These are phyloP conservation scores for Gymnopilus junonius DNA, from an alignment of 768 basidiomycete species.

Conservation along the genomic window DNA sequence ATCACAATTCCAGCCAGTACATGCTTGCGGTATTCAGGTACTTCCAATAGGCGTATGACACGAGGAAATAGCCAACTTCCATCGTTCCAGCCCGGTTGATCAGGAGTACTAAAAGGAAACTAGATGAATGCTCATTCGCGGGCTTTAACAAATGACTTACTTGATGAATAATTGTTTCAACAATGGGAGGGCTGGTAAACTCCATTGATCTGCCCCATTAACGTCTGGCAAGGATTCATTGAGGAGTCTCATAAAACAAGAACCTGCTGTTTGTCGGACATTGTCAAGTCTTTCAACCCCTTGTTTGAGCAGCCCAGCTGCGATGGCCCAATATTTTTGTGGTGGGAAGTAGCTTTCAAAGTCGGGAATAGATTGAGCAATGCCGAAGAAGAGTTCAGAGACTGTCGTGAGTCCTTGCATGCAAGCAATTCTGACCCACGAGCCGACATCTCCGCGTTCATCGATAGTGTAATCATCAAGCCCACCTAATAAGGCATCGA, in stretches of 20 bases:
- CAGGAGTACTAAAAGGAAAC: slow-evolving; percentile 11
- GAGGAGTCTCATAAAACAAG: slow-evolving; percentile 58
- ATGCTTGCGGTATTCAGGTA: slow-evolving; percentile 61
- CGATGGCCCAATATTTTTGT: slow-evolving; percentile 53
- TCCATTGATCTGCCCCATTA: slow-evolving; percentile 50
- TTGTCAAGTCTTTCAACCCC: slow-evolving; percentile 91
- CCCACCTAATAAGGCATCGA: slow-evolving; percentile 66
- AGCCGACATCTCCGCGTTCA: slow-evolving; percentile 95
- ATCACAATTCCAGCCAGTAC: slow-evolving; percentile 76
- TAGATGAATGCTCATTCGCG: background rate
- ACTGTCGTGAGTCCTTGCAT: slow-evolving; percentile 66
- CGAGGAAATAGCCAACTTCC: slow-evolving; percentile 76
- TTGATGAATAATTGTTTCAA: slow-evolving; percentile 57
- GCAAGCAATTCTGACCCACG: slow-evolving; percentile 88
- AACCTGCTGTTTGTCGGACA: slow-evolving; percentile 82
- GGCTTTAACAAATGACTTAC: slow-evolving; percentile 35
- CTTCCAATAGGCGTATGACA: slow-evolving; percentile 66
- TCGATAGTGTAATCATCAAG: slow-evolving; percentile 91
- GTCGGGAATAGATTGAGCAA: slow-evolving; percentile 43
- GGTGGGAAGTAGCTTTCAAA: slow-evolving; percentile 67
- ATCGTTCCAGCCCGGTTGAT: slow-evolving; percentile 66
- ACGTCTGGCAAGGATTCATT: slow-evolving; percentile 47
- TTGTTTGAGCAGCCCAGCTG: slow-evolving; percentile 82
- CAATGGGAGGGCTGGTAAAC: slow-evolving; percentile 48
- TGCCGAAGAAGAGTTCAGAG: slow-evolving; percentile 52